Conservation (phyloP, 345 rosid genomes). For the Salix viminalis region DNA sequence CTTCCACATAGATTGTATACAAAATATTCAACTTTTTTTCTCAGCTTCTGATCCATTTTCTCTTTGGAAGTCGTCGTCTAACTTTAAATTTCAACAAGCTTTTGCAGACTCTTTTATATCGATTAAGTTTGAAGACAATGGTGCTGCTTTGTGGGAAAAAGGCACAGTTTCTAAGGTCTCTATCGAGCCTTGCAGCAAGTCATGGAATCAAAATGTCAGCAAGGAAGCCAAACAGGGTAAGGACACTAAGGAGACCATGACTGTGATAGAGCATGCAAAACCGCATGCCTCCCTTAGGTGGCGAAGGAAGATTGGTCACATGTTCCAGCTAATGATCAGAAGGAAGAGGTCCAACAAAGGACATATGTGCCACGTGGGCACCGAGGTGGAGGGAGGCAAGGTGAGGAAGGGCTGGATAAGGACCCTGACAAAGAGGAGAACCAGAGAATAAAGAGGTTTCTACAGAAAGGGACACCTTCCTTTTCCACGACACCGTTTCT, state of each 20-base stretch:
- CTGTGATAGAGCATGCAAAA: slow-evolving; percentile 63
- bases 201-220: slow-evolving; percentile 23
- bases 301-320: slow-evolving; percentile 80
- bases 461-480: slow-evolving; percentile 22
- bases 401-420: slow-evolving; percentile 84
- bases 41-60: not conserved
- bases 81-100: not conserved
- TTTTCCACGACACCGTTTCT: slow-evolving; percentile 18
- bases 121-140: slow-evolving; percentile 81
- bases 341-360: slow-evolving; percentile 70
- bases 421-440: slow-evolving; percentile 67
- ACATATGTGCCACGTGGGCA: slow-evolving; percentile 58
- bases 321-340: slow-evolving; percentile 60
- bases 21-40: not conserved
- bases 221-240: slow-evolving; percentile 15
- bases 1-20: not conserved
- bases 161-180: slow-evolving; percentile 53
- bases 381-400: slow-evolving; percentile 68
- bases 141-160: slow-evolving; percentile 85
- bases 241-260: slow-evolving; percentile 23
- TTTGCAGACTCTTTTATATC: slow-evolving; percentile 87
- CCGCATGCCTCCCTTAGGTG: slow-evolving; percentile 66
- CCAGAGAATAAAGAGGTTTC: slow-evolving; percentile 36
- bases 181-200: slow-evolving; percentile 42
- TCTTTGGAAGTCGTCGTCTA: not conserved